phyloP scores from a whole-genome alignment of 176 grass and related monocot genomes.

The Aegilops umbellulata region DNA sequence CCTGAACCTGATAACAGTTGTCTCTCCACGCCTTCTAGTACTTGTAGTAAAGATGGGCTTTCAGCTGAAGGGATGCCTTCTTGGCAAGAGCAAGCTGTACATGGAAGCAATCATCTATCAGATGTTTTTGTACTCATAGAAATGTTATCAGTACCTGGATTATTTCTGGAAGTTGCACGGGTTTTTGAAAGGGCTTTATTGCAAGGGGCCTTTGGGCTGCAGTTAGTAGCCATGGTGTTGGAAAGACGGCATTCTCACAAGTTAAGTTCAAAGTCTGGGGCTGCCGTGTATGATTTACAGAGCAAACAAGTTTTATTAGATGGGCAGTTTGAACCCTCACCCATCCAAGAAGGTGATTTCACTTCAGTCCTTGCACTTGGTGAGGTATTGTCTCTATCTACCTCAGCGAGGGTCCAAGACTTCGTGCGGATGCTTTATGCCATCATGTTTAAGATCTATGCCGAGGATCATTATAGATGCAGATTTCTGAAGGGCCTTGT shows the following conservation, averaged over 20 bases:
- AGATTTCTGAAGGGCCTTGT: constrained; percentile 93
- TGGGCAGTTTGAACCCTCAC: constrained; percentile 50
- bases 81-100: constrained; percentile 60
- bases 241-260: constrained; percentile 79
- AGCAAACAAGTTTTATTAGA: constrained; percentile 51
- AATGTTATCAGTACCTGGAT: constrained; percentile 69
- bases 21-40: constrained; percentile 42
- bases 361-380: constrained; percentile 84
- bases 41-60: constrained; percentile 41
- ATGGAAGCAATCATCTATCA: constrained; percentile 55
- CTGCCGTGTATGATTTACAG: constrained; percentile 66
- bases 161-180: constrained; percentile 78
- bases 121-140: constrained; percentile 92
- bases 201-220: constrained; percentile 59
- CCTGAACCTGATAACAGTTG: constrained; percentile 54
- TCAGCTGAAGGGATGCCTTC: constrained; percentile 69
- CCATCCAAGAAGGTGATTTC: constrained; percentile 83
- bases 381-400: constrained; percentile 80
- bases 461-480: constrained; percentile 75
- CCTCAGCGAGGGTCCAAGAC: constrained; percentile 58
- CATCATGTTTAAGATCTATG: constrained; percentile 83
- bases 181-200: constrained; percentile 73
- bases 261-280: constrained; percentile 47
- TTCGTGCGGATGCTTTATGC: constrained; percentile 89
- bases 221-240: constrained; percentile 78